Evolutionary conservation across 2,329 filamentous ascomycete genomes (phyloP).

Genomic region (Venturia pyrina): DNA sequence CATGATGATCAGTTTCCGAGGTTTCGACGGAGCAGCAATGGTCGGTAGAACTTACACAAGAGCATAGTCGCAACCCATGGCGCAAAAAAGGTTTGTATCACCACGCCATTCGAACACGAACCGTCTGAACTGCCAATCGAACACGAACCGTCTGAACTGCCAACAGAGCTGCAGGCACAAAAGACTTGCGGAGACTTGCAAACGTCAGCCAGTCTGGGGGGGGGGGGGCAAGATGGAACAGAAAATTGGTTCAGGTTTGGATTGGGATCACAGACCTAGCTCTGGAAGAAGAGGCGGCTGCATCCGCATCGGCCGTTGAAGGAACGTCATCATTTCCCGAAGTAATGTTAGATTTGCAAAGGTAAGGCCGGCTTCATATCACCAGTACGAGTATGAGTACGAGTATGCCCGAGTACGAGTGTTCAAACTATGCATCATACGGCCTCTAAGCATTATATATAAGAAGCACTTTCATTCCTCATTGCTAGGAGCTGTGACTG

Average conservation of each 20-base stretch:
- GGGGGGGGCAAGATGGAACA: neutral
- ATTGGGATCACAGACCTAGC: neutral
- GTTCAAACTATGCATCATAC: too few relatives aligned
- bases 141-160: neutral
- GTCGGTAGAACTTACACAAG: conserved; percentile 43
- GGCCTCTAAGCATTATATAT: too few relatives aligned
- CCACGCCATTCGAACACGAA: neutral
- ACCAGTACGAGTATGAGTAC: too few relatives aligned
- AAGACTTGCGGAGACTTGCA: neutral
- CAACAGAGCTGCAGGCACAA: neutral
- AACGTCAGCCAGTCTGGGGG: neutral
- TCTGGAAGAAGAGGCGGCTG: neutral
- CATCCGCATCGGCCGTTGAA: neutral
- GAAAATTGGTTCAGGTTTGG: neutral
- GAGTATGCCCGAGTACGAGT: too few relatives aligned
- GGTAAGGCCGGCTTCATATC: too few relatives aligned
- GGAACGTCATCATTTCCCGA: neutral
- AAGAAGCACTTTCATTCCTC: too few relatives aligned
- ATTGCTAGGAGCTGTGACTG: too few relatives aligned
- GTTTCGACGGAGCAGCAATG: neutral
- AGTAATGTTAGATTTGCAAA: neutral
- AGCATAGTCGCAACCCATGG: conserved; percentile 53
- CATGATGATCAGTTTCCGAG: neutral
- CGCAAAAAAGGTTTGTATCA: conserved; percentile 14
- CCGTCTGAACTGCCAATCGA: neutral